Conservation (phyloP, 352 stramenopile genomes). For the Achlya hypogyna region DNA sequence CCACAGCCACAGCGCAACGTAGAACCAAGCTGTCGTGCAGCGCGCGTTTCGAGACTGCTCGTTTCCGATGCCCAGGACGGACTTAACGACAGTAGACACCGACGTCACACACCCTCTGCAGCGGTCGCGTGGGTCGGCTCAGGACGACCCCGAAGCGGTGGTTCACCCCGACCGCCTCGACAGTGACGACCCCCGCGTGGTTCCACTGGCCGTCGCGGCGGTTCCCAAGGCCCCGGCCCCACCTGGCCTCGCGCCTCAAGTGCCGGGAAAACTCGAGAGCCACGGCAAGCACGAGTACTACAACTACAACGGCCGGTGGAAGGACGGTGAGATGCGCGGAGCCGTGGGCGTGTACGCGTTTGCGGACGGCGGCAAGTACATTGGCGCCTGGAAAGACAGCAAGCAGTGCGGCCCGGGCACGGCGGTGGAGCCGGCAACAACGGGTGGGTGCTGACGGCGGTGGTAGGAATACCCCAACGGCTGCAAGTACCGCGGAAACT, state of each 20-base stretch:
- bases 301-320: conserved; percentile 61
- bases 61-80: conserved; percentile 33
- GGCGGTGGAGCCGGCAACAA: conserved; percentile 28
- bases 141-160: conserved; percentile 20
- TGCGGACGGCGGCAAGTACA: conserved; percentile 58
- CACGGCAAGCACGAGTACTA: conserved; percentile 56
- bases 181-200: conserved; percentile 28
- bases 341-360: conserved; percentile 57
- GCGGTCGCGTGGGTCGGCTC: not conserved
- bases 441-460: not conserved
- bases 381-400: conserved; percentile 42
- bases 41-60: conserved; percentile 62
- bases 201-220: conserved; percentile 37
- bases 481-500: conserved; percentile 51
- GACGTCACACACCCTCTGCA: conserved; percentile 6
- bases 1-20: not conserved
- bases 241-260: conserved; percentile 46
- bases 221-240: conserved; percentile 30
- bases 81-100: not conserved
- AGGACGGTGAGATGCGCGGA: conserved; percentile 54
- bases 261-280: conserved; percentile 51
- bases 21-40: conserved; percentile 49
- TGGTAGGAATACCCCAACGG: conserved; percentile 22
- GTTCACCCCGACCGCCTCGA: conserved; percentile 23
- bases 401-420: conserved; percentile 34